Percentiles rank a stretch among this genome's conserved stretches.
These are phyloP conservation scores for Huntiella omanensis DNA, from an alignment of 2,329 filamentous ascomycete genomes.

Conservation along the genomic window DNA sequence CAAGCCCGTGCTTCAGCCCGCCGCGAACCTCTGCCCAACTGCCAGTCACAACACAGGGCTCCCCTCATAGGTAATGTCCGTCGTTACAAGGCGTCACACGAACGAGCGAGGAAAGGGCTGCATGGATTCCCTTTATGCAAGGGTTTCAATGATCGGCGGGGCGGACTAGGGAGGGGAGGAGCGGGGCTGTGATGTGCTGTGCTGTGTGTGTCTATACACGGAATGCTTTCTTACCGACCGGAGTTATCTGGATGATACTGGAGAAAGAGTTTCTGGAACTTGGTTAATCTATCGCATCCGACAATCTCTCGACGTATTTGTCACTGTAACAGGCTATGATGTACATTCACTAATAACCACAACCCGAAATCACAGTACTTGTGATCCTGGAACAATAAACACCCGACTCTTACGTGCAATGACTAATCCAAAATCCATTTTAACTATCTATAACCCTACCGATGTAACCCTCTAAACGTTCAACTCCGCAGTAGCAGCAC, in stretches of 20 bases:
- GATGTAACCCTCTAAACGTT: slow-evolving; percentile 17
- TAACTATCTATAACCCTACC: background rate
- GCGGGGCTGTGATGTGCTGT: no score
- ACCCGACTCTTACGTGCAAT: background rate
- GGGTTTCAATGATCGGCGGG: slow-evolving; percentile 1
- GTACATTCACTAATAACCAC: background rate
- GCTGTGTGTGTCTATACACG: no score
- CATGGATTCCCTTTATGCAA: no score
- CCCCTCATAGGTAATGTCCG: no score
- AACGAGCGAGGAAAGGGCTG: background rate
- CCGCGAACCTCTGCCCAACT: no score
- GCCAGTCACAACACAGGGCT: no score
- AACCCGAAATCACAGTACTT: background rate
- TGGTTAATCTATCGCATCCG: no score
- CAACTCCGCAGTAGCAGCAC: slow-evolving; percentile 20
- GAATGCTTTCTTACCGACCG: no score
- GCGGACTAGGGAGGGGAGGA: no score
- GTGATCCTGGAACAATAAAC: background rate
- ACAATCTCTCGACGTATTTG: background rate
- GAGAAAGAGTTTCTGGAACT: no score
- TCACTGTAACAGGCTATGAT: background rate
- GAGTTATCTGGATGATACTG: no score
- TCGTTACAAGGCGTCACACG: background rate
- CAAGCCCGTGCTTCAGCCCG: no score
- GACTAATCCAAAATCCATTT: background rate